Percentiles rank a stretch among this genome's conserved stretches.
phyloP scores from a whole-genome alignment of 2,329 filamentous ascomycete species.

The Colletotrichum lindemuthianum region DNA sequence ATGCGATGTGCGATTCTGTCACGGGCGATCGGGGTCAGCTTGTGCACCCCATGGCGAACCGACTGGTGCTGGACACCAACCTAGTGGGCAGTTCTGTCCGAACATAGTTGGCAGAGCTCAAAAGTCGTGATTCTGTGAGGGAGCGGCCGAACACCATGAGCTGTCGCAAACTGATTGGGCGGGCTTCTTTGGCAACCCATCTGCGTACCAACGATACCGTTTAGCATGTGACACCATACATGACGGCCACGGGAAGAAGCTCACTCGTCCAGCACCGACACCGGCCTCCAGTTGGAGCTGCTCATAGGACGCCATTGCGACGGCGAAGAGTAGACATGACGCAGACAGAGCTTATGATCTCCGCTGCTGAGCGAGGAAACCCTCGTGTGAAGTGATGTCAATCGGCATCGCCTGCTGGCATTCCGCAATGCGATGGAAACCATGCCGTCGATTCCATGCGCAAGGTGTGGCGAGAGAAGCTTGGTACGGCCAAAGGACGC shows the following conservation, averaged over 20 bases:
- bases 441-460: constrained; percentile 55
- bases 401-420: constrained; percentile 53
- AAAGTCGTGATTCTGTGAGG: constrained; percentile 85
- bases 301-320: constrained; percentile 42
- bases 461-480: neutral
- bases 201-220: constrained; percentile 55
- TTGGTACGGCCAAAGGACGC: neutral
- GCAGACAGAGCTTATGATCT: neutral
- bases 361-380: neutral
- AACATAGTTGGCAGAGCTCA: constrained; percentile 97
- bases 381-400: constrained; percentile 38
- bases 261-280: constrained; percentile 73
- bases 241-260: constrained; percentile 39
- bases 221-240: constrained; percentile 32
- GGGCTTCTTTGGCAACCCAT: constrained; percentile 92
- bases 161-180: constrained; percentile 95
- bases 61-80: constrained; percentile 51
- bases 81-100: constrained; percentile 91
- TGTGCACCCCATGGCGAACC: neutral
- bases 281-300: constrained; percentile 67
- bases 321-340: constrained; percentile 35
- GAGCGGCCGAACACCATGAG: constrained; percentile 97
- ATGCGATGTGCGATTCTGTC: constrained; percentile 90
- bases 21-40: constrained; percentile 15
- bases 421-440: constrained; percentile 57